Evolutionary conservation across 1,284 basidiomycete species (phyloP).

Genomic region (Tilletia indica): DNA sequence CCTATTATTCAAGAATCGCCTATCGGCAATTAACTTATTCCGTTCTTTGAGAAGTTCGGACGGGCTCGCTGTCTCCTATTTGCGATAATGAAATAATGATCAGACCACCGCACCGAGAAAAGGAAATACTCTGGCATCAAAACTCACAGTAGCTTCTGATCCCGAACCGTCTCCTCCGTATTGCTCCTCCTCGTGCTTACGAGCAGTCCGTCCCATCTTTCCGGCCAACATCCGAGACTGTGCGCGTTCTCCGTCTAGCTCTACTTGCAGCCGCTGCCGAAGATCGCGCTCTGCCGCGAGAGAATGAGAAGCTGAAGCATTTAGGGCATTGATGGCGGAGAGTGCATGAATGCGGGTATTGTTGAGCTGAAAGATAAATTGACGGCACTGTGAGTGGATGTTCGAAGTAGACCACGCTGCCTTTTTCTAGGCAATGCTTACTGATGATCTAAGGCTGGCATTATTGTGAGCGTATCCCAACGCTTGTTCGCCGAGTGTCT

Average conservation of each 20-base stretch:
- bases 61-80: constrained; percentile 2
- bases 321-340: constrained; percentile 47
- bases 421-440: neutral
- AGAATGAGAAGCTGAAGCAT: constrained; percentile 44
- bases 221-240: constrained; percentile 52
- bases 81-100: no score
- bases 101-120: no score
- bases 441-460: neutral
- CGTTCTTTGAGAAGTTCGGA: constrained; percentile 44
- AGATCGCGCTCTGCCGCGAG: constrained; percentile 40
- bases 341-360: constrained; percentile 48
- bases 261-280: constrained; percentile 46
- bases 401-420: neutral
- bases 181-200: neutral
- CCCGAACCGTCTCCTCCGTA: constrained; percentile 15
- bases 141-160: constrained; percentile 20
- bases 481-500: constrained; percentile 13
- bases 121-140: no score
- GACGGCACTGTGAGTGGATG: neutral
- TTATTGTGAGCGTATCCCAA: constrained; percentile 1
- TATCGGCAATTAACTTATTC: constrained; percentile 52
- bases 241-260: constrained; percentile 47
- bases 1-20: constrained; percentile 48
- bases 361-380: constrained; percentile 28
- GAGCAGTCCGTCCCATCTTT: constrained; percentile 36